Base-by-base conservation (phyloP, 352 stramenopile genomes). In the Globisporangium canariense region DNA sequence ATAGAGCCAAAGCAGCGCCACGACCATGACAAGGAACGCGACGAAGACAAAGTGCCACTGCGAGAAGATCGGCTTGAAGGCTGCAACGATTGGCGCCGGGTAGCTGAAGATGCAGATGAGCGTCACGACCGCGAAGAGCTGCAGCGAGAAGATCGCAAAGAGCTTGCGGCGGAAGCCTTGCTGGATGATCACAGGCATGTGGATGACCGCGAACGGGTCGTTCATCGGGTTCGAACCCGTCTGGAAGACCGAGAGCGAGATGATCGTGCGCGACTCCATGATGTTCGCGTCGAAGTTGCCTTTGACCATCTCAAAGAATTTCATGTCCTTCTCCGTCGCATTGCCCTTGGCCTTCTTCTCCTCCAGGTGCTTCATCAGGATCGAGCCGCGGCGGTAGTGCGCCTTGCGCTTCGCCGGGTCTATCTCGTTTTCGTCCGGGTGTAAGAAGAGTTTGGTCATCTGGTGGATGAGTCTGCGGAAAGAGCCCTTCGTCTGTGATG, bases 231-330 rank as follows among this genome's bases (percentile, higher is more conserved):
- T 92, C 0, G 79, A 81, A 0, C 83, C 83, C 4, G 75, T 91
- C 55, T 91, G 83, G 56, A 91, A 91, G 3, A 91, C 81, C 0
- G 80, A 89, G 16, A 91, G 77, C 47, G 80, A 89, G 55, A 92
- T 92, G 61, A 90, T 86, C 2, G 81, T 89, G 18, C 72, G 77
- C 40, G 81, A 89, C 49, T 89, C 81, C 71, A 92, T 83, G 64
- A 86, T 83, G 30, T 88, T 87, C 20, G 77, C 69, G 55, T 92
- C 81, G 32, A 89, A 92, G 20, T 81, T 71, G 16, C 71, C 76
- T 58, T 92, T 92, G 47, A 92, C 77, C 60, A 83, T 81, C 5
- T 92, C 81, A 50, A 92, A 90, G 55, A 92, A 92, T 68, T 92
- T 92, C 72, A 87, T 80, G 58, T 92, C 83, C 22, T 84, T 87